These are phyloP conservation scores for Rhizopogon vinicolor DNA, from an alignment of 768 basidiomycete species.

Conservation along the genomic window DNA sequence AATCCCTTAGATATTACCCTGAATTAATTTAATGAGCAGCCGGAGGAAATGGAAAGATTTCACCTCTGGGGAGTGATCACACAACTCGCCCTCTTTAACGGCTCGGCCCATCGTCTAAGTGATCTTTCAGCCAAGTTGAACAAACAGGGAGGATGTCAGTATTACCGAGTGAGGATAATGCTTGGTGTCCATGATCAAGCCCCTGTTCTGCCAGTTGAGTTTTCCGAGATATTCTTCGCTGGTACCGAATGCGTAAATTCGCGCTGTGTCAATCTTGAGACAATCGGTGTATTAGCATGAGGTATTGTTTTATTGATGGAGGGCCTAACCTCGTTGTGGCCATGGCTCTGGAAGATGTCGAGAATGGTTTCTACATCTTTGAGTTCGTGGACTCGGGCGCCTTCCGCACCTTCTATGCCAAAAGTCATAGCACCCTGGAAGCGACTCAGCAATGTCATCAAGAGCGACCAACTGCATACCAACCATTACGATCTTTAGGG, in stretches of 20 bases:
- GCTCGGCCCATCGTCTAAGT: background rate
- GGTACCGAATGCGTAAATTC: constrained; percentile 24
- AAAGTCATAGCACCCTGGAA: constrained; percentile 53
- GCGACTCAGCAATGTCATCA: background rate
- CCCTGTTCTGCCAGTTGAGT: constrained; percentile 44
- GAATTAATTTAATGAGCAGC: background rate
- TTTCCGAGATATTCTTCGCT: constrained; percentile 41
- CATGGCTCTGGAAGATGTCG: constrained; percentile 49
- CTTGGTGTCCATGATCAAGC: constrained; percentile 57
- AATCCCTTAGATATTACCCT: constrained; percentile 19
- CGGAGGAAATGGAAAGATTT: background rate
- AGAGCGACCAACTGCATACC: background rate
- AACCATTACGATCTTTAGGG: constrained; percentile 50
- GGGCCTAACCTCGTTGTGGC: constrained; percentile 45
- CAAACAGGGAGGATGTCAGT: background rate
- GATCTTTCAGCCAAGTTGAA: background rate
- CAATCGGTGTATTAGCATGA: background rate
- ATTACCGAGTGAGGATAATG: constrained; percentile 38
- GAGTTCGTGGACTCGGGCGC: constrained; percentile 44
- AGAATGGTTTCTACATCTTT: constrained; percentile 48
- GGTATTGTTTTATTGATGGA: background rate
- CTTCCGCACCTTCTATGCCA: constrained; percentile 42
- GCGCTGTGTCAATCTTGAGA: constrained; percentile 23
- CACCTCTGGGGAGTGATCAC: constrained; percentile 21
- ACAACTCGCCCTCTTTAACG: background rate